Evolutionary conservation across 2,329 filamentous ascomycete species (phyloP), one percentile per base, ranked within the genome.

Genomic region (Ascochyta pisi): DNA sequence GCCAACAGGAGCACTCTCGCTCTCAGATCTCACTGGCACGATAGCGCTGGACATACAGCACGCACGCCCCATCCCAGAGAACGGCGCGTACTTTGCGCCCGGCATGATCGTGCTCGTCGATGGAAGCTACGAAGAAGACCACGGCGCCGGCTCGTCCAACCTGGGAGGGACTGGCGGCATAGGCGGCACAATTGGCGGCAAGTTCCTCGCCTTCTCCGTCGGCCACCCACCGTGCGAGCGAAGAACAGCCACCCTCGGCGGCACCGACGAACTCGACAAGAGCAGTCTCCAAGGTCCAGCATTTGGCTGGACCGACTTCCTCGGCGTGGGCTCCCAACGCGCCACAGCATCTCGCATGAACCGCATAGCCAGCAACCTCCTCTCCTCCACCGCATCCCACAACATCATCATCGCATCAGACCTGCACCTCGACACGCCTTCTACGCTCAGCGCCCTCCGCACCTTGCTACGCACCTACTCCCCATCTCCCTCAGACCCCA

Each of bases 21-120:
- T 99, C 22, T 91, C 89, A 63, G 95, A 99, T 70, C 78, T 95
- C 27, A 94, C 92, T 0, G 95, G 94, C 16, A 94, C 90, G 48
- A 96, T 99, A 66, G 83, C 86, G 2, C 81, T 99, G 1, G 92
- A 98, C 64, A 78, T 98, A 10, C 84, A 87, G 19, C 89, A 94
- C 68, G 91, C 94, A 0, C 86, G 88, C 22, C 86, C 90, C 13
- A 89, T 97, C 51, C 93, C 93, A 0, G 88, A 92, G 57, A 88
- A 94, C 69, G 92, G 91, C 23, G 89, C 91, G 4, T 99, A 92
- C 89, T 97, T 97, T 70, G 87, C 89, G 5, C 93, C 95, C 0
- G 96, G 96, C 3, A 98, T 98, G 92, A 90, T 99, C 43, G 90
- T 98, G 3, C 83, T 99, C 0, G 86, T 97, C 0, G 95, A 99